Conservation (phyloP, 2,329 filamentous ascomycete genomes). For the Colletotrichum lindemuthianum region DNA sequence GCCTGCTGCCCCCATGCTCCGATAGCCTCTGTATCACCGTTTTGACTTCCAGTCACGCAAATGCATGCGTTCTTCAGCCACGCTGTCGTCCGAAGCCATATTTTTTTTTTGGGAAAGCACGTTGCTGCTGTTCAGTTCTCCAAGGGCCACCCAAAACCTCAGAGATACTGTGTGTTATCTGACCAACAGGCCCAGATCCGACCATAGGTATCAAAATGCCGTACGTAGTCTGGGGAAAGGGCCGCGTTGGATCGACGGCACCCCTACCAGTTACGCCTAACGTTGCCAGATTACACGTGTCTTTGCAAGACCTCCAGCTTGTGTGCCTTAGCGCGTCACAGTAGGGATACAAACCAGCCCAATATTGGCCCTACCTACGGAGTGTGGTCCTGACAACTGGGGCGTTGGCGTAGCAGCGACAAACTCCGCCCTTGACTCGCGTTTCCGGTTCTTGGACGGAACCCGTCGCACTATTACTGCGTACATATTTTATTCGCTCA, state of each 20-base stretch:
- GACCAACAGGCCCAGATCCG: constrained; percentile 9
- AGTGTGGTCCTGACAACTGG: not conserved
- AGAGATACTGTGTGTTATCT: not conserved
- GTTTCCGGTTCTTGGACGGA: constrained; percentile 7
- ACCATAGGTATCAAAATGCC: constrained; percentile 3
- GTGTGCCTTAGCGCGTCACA: not conserved
- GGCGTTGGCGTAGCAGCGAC: constrained; percentile 11
- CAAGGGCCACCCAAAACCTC: constrained; percentile 13
- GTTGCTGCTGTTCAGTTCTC: no score
- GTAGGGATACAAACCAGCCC: not conserved
- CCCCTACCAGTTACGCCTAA: constrained; percentile 9
- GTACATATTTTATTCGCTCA: constrained; percentile 17
- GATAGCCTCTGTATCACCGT: no score
- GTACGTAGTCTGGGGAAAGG: constrained; percentile 16
- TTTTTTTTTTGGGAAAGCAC: no score
- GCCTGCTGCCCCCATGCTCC: no score
- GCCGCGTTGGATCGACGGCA: constrained; percentile 21
- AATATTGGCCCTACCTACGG: not conserved
- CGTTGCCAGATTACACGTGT: not conserved
- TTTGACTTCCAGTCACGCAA: no score
- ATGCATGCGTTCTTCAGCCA: no score
- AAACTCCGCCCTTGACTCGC: constrained; percentile 24
- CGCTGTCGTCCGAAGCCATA: no score
- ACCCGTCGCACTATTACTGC: not conserved
- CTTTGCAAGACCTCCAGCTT: not conserved